Conservation (phyloP, 2,329 filamentous ascomycete genomes). For the Nigrospora sphaerica region DNA sequence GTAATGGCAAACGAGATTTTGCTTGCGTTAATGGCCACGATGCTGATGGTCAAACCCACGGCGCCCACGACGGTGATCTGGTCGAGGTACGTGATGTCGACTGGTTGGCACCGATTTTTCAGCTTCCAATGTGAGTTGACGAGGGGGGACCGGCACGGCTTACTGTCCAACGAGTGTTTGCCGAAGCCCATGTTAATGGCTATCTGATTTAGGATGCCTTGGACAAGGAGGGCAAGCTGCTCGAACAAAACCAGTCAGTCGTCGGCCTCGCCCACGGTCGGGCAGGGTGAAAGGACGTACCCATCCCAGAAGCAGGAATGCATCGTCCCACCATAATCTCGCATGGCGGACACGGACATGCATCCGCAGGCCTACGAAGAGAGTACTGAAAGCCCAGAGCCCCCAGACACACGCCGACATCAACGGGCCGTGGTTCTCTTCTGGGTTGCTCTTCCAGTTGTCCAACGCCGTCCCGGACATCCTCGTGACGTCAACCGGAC, state of each 20-base stretch:
- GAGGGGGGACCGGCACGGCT: conserved; percentile 16
- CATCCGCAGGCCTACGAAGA: neutral
- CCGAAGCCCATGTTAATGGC: conserved; percentile 2
- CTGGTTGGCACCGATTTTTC: conserved; percentile 15
- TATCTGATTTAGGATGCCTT: neutral
- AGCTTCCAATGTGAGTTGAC: conserved; percentile 12
- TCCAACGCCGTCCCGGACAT: too few relatives aligned
- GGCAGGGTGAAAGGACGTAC: conserved; percentile 4
- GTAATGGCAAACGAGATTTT: too few relatives aligned
- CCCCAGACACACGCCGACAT: too few relatives aligned
- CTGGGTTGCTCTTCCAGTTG: too few relatives aligned
- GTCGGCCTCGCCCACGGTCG: too few relatives aligned
- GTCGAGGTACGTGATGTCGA: too few relatives aligned
- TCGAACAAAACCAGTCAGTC: neutral
- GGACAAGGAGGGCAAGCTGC: neutral
- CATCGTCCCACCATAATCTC: conserved; percentile 19
- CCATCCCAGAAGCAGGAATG: conserved; percentile 15
- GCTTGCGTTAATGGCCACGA: neutral
- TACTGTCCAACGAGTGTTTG: conserved; percentile 18
- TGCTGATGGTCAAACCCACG: conserved; percentile 12
- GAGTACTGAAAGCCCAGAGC: neutral
- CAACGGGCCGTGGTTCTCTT: too few relatives aligned
- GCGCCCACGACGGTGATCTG: too few relatives aligned
- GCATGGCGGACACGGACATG: neutral
- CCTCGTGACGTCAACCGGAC: too few relatives aligned